Base-by-base conservation (phyloP, 345 rosid genomes). In the Camelina neglecta region DNA sequence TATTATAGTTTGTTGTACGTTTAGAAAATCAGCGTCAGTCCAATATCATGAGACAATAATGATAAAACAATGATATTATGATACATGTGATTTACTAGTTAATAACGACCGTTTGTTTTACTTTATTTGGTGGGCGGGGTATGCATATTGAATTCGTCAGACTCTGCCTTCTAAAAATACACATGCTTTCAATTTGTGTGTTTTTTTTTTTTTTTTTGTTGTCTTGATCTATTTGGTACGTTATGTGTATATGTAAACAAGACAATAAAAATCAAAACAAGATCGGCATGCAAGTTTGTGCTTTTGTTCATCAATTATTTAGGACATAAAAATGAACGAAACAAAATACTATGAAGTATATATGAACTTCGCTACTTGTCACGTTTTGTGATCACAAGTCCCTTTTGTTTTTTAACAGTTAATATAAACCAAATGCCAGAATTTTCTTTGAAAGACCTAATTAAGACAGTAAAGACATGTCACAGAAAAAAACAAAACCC, bases 201-300 rank as follows among this genome's bases (percentile, higher is more conserved):
- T 35, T n/a, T 13, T 4, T 31, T 31, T 31, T 48, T 57, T 33
- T 49, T 60, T 2, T 42, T 8, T 53, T n/a, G n/a, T 63, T 73
- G 76, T 53, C 70, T 26, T 73, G 8, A 39, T 45, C 45, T 73
- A 64, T 73, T 73, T 65, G 55, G 61, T 53, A 53, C 7, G 21
- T 45, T 70, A 20, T 41, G 42, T 61, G 36, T 7, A 4, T 39
- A 50, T 39, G 69, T 53, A 62, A 61, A 62, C 69, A 72, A 72
- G 69, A 72, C 69, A 63, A 39, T 72, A 18, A 29, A 63, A 53
- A 73, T 11, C 35, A 26, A 72, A 54, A 41, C 62, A 62, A 41
- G 62, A 53, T 63, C 55, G 76, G 45, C 76, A 42, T 73, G 70
- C 76, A 63, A 63, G 24, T 68, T 55, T 68, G 50, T 23, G 53